A percentile compares a stretch with the other conserved stretches of the same genome.
These are phyloP conservation scores for Brassica hybrid DNA, from an alignment of 441 rosid genomes.

Conservation along the genomic window DNA sequence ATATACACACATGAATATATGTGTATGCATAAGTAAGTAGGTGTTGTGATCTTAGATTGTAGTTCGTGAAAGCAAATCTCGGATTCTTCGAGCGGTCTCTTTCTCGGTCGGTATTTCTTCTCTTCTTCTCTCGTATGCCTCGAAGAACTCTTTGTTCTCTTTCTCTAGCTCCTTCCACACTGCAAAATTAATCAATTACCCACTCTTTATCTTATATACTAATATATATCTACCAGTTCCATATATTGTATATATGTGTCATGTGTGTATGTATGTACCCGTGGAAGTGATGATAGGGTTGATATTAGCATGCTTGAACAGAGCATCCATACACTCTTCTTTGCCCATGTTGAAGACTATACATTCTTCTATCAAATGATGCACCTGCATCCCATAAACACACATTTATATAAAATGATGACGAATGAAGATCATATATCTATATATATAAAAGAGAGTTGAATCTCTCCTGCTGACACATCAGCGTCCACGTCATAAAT, in stretches of 20 bases:
- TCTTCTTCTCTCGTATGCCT: constrained; percentile 53
- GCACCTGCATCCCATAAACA: constrained; percentile 61
- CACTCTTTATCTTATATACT: constrained; percentile 2
- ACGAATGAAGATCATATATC: not conserved
- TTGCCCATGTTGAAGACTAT: constrained; percentile 78
- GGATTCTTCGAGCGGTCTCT: constrained; percentile 51
- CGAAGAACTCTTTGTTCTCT: constrained; percentile 88
- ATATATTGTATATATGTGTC: not conserved
- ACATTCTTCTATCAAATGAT: constrained; percentile 90
- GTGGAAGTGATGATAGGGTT: constrained; percentile 86
- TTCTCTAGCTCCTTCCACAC: constrained; percentile 96
- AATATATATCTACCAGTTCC: not conserved
- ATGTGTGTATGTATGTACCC: constrained; percentile 43
- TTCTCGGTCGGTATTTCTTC: constrained; percentile 40
- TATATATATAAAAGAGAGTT: too few species aligned
- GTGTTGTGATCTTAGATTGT: constrained; percentile 36
- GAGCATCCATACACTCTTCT: constrained; percentile 96
- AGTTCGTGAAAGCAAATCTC: constrained; percentile 46
- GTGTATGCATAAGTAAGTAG: constrained; percentile 10
- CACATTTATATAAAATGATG: not conserved
- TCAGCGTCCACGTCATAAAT: too few species aligned
- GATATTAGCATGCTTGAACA: constrained; percentile 84
- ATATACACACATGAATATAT: constrained; percentile 5
- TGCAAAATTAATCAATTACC: constrained; percentile 29
- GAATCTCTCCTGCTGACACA: too few species aligned